These are phyloP conservation scores for Rhododendron williamsianum DNA, from an alignment of 148 eudicot genomes.

Conservation along the genomic window DNA sequence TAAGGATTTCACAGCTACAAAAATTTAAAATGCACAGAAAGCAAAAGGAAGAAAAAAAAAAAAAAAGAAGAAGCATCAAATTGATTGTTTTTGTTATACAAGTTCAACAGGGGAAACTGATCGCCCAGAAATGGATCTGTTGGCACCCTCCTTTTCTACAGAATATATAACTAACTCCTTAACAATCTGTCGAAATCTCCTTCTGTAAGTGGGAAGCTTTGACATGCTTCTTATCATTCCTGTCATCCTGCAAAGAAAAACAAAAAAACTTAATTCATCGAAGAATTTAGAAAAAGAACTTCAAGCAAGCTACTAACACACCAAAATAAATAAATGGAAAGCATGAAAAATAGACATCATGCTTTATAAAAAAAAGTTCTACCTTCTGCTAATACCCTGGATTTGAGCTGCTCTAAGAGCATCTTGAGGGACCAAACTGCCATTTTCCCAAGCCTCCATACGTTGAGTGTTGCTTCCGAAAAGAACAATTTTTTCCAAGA, in stretches of 20 bases:
- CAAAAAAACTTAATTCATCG: background rate
- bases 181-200: constrained; percentile 55
- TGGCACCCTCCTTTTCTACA: constrained; percentile 37
- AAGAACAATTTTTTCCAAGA: constrained; percentile 59
- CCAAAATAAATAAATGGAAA: background rate
- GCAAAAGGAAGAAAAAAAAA: background rate
- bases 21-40: background rate
- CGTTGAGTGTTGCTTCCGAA: constrained; percentile 49
- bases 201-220: constrained; percentile 76
- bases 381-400: constrained; percentile 92
- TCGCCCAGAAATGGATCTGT: constrained; percentile 16
- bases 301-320: background rate
- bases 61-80: background rate
- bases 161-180: constrained; percentile 48
- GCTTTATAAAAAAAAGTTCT: background rate
- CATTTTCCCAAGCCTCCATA: constrained; percentile 67
- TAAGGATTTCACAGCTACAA: background rate
- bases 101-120: constrained; percentile 5
- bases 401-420: constrained; percentile 77
- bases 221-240: constrained; percentile 12
- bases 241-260: constrained; percentile 32
- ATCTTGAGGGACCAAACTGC: constrained; percentile 51
- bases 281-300: background rate
- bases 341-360: background rate
- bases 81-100: background rate